These are phyloP conservation scores for Gaertneriomyces sp. DNA, from an alignment of 192 early-diverging fungal species.

Conservation along the genomic window DNA sequence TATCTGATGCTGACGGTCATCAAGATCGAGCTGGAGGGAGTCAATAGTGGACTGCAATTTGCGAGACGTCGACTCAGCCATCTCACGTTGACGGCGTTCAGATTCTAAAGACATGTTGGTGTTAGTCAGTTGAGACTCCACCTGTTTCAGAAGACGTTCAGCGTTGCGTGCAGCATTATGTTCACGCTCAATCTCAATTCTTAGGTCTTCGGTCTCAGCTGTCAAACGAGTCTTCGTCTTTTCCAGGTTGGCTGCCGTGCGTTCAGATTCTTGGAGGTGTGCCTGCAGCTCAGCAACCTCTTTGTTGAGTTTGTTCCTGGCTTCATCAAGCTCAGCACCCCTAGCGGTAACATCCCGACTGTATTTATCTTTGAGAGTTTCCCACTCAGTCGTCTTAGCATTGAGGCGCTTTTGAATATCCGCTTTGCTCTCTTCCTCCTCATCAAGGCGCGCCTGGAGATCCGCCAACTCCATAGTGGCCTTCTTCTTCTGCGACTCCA, in stretches of 20 bases:
- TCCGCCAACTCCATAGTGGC: conserved; percentile 51
- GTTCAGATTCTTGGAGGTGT: conserved; percentile 60
- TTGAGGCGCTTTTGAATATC: conserved; percentile 51
- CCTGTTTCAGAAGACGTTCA: conserved; percentile 56
- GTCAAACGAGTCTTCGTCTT: conserved; percentile 65
- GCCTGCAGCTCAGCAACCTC: conserved; percentile 66
- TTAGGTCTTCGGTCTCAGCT: conserved; percentile 72
- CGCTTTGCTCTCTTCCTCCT: conserved; percentile 52
- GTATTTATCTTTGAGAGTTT: conserved; percentile 61
- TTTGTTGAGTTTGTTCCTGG: conserved; percentile 49
- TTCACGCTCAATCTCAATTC: conserved; percentile 71
- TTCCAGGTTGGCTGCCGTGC: conserved; percentile 58
- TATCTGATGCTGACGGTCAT: conserved; percentile 53
- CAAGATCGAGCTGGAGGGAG: conserved; percentile 56
- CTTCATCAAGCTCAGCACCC: conserved; percentile 54
- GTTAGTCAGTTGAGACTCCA: conserved; percentile 53
- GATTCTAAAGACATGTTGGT: conserved; percentile 54
- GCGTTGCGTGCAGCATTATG: conserved; percentile 66
- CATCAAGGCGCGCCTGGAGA: conserved; percentile 62
- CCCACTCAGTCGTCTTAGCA: conserved; percentile 59
- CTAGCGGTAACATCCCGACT: conserved; percentile 54
- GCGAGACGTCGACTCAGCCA: conserved; percentile 57
- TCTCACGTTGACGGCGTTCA: conserved; percentile 57
- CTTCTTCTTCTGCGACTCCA: conserved; percentile 48
- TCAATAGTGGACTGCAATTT: conserved; percentile 58